Base-by-base conservation (phyloP, 441 rosid genomes). In the Sinapis alba region DNA sequence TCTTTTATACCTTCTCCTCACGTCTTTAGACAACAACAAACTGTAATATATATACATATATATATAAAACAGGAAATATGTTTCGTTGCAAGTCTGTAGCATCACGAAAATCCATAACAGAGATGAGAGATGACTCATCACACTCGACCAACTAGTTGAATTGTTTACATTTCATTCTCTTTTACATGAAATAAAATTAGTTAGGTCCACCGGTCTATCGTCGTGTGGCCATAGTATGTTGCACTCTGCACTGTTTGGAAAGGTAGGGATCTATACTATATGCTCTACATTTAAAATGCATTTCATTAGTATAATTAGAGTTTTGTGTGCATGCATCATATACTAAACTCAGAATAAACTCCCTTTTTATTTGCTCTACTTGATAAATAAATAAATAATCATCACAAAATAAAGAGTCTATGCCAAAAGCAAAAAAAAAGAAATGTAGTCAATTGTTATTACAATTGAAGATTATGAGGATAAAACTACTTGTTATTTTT, bases 401-500 rank as follows among this genome's bases (percentile, higher is more conserved):
- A 61, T 32, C 12, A 61, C 12, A 7, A 7, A 45, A 1, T 5
- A 6, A 7, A 23, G 30, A 38, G 5, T 15, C 9, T 0, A 10
- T 21, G 67, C 10, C 11, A n/a, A 41, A 36, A 38, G 58, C 26
- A 45, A 20, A 20, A 7, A 18, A 6, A 64, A 4, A 9, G 10
- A 27, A 20, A 0, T 7, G 23, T 21, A 21, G 8, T 10, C 61
- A 15, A 3, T 7, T 47, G n/a, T 71, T 47, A 10, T 4, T 32
- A 23, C 69, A 64, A 18, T 23, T 32, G 15, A 62, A 18, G n/a
- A 12, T 45, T 45, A 30, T 13, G 58, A 41, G 47, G 50, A 43
- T 26, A 57, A 6, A n/a, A 43, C 60, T 65, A 20, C n/a, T 2
- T 27, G 58, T 75, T 75, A 68, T 68, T 75, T n/a, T n/a, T n/a